Evolutionary conservation across 23 red algal species (phyloP), one percentile per base, ranked within the genome.

Genomic region (Gracilaria vermiculophylla): DNA sequence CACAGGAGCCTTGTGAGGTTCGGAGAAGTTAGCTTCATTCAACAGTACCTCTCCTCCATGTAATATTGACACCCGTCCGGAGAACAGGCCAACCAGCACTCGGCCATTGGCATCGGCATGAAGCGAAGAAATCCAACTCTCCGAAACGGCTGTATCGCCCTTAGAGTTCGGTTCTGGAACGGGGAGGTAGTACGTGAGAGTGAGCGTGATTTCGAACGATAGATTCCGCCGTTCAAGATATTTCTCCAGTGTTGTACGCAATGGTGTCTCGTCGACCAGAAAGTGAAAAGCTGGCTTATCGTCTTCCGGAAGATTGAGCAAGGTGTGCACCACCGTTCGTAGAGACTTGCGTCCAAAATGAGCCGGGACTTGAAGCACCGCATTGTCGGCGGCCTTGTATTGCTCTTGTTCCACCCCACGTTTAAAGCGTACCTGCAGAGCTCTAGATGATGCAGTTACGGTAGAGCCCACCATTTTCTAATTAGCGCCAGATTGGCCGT

Each of bases 191-290:
- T 93, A 93, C 17, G 80, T 84, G 19, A 93, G 56, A 32, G 48
- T 66, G 23, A 93, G 53, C 31, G 70, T 78, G 31, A 27, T 39
- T 28, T 93, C 90, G 19, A 80, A 53, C 3, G 80, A 76, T 14
- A 93, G 53, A 24, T 69, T 77, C 15, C 90, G 67, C 42, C 90
- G 64, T 31, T 77, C 43, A 13, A 93, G 39, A 66, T 77, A 93
- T 20, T 93, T 93, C 16, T 66, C 80, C 53, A 93, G 70, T 20
- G 90, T 93, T 29, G 90, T 93, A 44, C 90, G 90, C 29, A 93
- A 44, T 34, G 72, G 78, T 23, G 39, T 70, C 4, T 69, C 90
- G 58, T 53, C 75, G 21, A 69, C 55, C 13, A 93, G 41, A 69
- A 93, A 86, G 41, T 93, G 80, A 48, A 93, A 93, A 73, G 85